These are phyloP conservation scores for Fraxinus xanthoxyloides DNA, from an alignment of 305 asterid genomes.

Conservation along the genomic window DNA sequence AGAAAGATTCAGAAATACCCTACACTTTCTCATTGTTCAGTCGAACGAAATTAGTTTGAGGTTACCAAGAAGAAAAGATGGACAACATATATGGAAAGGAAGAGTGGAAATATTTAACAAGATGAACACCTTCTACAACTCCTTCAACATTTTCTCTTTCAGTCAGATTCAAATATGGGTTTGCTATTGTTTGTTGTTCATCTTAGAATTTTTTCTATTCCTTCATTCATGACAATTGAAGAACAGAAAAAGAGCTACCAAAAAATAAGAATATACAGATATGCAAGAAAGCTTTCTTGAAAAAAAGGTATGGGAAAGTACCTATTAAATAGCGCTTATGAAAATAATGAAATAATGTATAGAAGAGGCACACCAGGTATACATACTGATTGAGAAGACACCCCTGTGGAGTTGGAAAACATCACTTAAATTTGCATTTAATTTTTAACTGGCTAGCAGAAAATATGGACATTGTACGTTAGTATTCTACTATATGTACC, in stretches of 20 bases:
- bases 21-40: background rate
- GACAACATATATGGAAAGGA: background rate
- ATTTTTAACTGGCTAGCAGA: background rate
- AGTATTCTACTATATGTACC: background rate
- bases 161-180: background rate
- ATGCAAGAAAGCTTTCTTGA: background rate
- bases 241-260: background rate
- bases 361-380: background rate
- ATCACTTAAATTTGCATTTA: background rate
- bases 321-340: background rate
- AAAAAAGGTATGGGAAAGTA: background rate
- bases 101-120: background rate
- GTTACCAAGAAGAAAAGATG: background rate
- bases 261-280: background rate
- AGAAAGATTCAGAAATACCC: background rate
- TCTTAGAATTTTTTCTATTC: background rate
- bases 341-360: background rate
- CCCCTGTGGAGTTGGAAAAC: background rate
- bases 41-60: background rate
- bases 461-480: background rate
- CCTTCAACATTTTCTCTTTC: background rate
- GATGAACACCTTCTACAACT: background rate
- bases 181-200: background rate
- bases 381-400: background rate
- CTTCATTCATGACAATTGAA: background rate